Conservation (phyloP, 2,329 filamentous ascomycete genomes). For the Aspergillus melleus region DNA sequence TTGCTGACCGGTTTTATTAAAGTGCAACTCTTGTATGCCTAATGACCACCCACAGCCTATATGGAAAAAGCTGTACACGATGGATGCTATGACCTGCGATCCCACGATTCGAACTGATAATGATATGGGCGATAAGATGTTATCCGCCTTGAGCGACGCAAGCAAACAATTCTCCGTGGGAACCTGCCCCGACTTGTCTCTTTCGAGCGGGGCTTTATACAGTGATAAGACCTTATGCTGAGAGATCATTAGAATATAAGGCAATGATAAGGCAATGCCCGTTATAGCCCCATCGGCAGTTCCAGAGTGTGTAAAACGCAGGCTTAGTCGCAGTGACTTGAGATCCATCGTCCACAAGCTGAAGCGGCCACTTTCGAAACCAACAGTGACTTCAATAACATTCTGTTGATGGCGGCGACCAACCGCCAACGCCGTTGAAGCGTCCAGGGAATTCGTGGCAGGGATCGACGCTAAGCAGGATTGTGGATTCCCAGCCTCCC, state of each 20-base stretch:
- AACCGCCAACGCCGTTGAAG: constrained; percentile 55
- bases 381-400: constrained; percentile 62
- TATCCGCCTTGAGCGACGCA: constrained; percentile 78
- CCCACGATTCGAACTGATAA: constrained; percentile 74
- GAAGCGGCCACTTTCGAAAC: constrained; percentile 72
- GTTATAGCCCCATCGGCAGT: constrained; percentile 67
- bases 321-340: constrained; percentile 44
- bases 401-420: constrained; percentile 49
- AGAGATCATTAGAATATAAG: constrained; percentile 79
- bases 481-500: constrained; percentile 67
- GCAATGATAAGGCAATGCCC: constrained; percentile 69
- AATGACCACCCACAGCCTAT: constrained; percentile 80
- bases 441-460: constrained; percentile 51
- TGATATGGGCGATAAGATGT: constrained; percentile 73
- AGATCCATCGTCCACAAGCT: constrained; percentile 65
- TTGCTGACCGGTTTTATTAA: constrained; percentile 52
- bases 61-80: constrained; percentile 81
- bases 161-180: constrained; percentile 54
- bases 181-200: constrained; percentile 3
- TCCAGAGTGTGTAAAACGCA: constrained; percentile 60
- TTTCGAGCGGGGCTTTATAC: constrained; percentile 59
- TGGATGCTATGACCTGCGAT: constrained; percentile 70
- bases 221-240: constrained; percentile 71
- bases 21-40: constrained; percentile 83
- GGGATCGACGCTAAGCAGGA: constrained; percentile 55